Conservation (phyloP, 371 early-diverging fungal species). For the Mortierella sp. region DNA sequence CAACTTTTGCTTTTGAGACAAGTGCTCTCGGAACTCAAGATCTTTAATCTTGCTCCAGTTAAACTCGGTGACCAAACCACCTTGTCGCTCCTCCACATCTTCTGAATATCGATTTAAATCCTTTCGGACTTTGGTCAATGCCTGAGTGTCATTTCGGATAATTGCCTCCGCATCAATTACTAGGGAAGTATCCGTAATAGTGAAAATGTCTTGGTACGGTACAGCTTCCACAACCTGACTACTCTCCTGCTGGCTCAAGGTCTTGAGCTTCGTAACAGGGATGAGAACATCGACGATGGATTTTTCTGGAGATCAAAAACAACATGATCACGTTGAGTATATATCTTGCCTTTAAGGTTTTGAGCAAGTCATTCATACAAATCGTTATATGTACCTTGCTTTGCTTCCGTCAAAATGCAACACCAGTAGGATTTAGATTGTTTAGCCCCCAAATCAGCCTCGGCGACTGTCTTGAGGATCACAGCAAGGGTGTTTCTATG, state of each 20-base stretch:
- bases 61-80: slow-evolving; percentile 63
- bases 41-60: slow-evolving; percentile 85
- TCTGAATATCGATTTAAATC: slow-evolving; percentile 68
- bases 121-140: slow-evolving; percentile 64
- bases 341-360: no score
- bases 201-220: slow-evolving; percentile 72
- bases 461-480: slow-evolving; percentile 62
- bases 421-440: slow-evolving; percentile 65
- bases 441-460: slow-evolving; percentile 42
- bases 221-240: slow-evolving; percentile 66
- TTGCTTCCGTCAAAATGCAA: slow-evolving; percentile 57
- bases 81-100: slow-evolving; percentile 56
- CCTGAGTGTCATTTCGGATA: slow-evolving; percentile 59
- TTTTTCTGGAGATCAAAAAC: neutral
- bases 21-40: slow-evolving; percentile 85
- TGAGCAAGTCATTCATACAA: neutral
- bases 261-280: slow-evolving; percentile 72
- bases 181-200: slow-evolving; percentile 68
- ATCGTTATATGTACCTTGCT: slow-evolving; percentile 7
- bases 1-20: slow-evolving; percentile 63
- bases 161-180: slow-evolving; percentile 69
- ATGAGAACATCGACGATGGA: slow-evolving; percentile 57
- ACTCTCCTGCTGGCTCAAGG: slow-evolving; percentile 61
- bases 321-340: neutral
- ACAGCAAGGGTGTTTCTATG: slow-evolving; percentile 79